phyloP scores from a whole-genome alignment of 163 green algal genomes.

The Chloromonas sp. region DNA sequence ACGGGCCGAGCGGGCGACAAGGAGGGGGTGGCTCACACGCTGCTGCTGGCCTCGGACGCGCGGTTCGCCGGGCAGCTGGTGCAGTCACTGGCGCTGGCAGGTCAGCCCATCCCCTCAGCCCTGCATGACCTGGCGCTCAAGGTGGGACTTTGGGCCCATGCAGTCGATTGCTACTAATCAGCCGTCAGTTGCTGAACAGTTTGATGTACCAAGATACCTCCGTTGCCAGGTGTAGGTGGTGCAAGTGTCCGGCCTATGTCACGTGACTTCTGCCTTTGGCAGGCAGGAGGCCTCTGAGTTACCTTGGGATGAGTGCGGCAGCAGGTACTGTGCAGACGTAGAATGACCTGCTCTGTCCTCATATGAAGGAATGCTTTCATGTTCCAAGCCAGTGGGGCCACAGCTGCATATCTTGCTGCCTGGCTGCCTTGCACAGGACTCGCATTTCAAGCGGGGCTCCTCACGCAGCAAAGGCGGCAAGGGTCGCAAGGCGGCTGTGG shows the following conservation, averaged over 20 bases:
- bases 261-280: not conserved
- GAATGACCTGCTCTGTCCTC: not conserved
- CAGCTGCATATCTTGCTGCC: not conserved
- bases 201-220: not conserved
- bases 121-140: conserved; percentile 65
- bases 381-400: not conserved
- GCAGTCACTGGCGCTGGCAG: conserved; percentile 55
- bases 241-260: too few species aligned
- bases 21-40: conserved; percentile 76
- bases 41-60: conserved; percentile 59
- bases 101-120: conserved; percentile 62
- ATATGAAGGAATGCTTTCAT: not conserved
- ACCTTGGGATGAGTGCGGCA: not conserved
- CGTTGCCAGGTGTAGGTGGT: not conserved
- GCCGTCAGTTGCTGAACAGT: not conserved
- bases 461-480: conserved; percentile 19
- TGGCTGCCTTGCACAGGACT: conserved; percentile 26
- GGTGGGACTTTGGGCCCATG: conserved; percentile 16
- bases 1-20: conserved; percentile 84
- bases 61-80: conserved; percentile 69
- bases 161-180: not conserved
- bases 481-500: conserved; percentile 28
- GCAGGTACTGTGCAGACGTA: not conserved
- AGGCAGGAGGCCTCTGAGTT: not conserved
- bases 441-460: conserved; percentile 32